Evolutionary conservation across 2,329 filamentous ascomycete species (phyloP), one percentile per base, ranked within the genome.

Genomic region (Claviceps spartinae): DNA sequence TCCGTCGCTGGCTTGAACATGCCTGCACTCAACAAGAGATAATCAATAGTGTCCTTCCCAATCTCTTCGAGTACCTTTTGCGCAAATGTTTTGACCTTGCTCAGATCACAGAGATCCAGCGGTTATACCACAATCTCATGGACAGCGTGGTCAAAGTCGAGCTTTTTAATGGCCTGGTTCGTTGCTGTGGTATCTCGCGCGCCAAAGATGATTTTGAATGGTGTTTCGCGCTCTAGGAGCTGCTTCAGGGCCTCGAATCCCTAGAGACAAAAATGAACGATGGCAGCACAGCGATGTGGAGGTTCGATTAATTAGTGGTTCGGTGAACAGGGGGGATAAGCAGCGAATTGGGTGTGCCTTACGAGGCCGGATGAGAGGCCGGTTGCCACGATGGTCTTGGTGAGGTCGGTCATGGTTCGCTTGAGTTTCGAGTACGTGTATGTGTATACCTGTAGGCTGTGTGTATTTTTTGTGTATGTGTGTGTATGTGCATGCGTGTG

Each of bases 181-280:
- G 74, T 67, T 7, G 58, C 60, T 22, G 65, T 55, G 0, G 65
- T 65, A 59, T 76, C 71, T n/a, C 75, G 66, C 3, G 71, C 75
- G 9, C 74, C 75, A 9, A 78, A 65, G 45, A 78, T 71, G 56
- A 77, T 62, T 16, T 61, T 69, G 61, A 76, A 75, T 0, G 74
- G 66, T 56, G 74, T 69, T 0, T 65, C 53, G 47, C 72, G 66
- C 16, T 63, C 57, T 7, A 77, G 68, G 26, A 78, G 69, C 57
- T 77, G 73, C 57, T 74, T 75, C 50, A 77, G 64, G n/a, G 69
- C 67, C 57, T 78, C 74, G 50, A 78, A 72, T 13, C 75, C 75
- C 75, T 78, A 45, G 24, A 45, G 7, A n/a, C 8, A 43, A 43
- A 6, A 24, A 7, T 6, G 5, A 22, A 24, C 13, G 20, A 43